phyloP scores from a whole-genome alignment of 192 early-diverging fungal genomes.

The Coemansia sp. region DNA sequence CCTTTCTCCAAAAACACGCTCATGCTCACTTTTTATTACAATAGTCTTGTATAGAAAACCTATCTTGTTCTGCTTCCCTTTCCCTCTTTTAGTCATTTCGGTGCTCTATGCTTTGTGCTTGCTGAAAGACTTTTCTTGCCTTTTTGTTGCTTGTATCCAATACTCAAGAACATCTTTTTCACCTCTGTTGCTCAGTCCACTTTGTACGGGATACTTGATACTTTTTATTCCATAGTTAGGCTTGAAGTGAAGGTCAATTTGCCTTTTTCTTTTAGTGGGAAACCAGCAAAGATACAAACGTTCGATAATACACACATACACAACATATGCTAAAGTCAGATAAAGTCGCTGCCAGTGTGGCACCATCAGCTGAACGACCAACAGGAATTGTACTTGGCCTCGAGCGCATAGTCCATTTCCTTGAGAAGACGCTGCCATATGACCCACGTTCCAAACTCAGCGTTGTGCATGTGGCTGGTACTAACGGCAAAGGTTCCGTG shows the following conservation, averaged over 20 bases:
- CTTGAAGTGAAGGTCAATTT: slow-evolving; percentile 1
- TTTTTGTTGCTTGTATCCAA: too few species aligned
- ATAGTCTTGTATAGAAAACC: too few species aligned
- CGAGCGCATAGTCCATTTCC: slow-evolving; percentile 55
- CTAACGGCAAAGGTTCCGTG: slow-evolving; percentile 87
- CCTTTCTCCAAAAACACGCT: too few species aligned
- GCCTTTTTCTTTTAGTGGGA: slow-evolving; percentile 8
- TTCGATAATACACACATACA: neutral
- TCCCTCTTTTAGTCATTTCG: neutral
- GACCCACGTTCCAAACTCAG: slow-evolving; percentile 56
- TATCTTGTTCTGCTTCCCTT: neutral
- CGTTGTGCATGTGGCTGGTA: slow-evolving; percentile 83
- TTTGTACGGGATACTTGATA: neutral
- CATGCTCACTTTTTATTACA: too few species aligned
- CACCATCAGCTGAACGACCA: slow-evolving; percentile 7
- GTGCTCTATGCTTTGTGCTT: neutral
- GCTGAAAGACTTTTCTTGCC: neutral
- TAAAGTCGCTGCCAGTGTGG: neutral
- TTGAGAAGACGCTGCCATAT: slow-evolving; percentile 38
- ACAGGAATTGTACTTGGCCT: slow-evolving; percentile 36
- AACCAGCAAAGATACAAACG: neutral
- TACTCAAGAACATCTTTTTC: neutral
- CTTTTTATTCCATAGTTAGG: neutral
- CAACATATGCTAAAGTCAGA: neutral
- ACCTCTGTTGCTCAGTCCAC: neutral